Base-by-base conservation (phyloP, 108 stramenopile species). In the Schizochytrium sp. region DNA sequence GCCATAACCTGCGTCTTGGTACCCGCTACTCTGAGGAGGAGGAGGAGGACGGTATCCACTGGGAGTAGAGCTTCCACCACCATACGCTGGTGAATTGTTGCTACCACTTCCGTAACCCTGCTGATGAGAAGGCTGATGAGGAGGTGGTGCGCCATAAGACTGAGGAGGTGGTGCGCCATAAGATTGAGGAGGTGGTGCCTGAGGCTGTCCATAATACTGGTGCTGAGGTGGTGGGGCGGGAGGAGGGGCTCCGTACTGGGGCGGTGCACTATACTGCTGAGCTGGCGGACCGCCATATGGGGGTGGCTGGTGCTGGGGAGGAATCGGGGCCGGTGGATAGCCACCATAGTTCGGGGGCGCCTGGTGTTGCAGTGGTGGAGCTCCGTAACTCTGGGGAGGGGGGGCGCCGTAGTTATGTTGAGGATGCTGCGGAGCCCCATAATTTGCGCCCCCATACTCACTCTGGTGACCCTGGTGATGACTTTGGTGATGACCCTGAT, bases 321-420 rank as follows among this genome's bases (percentile, higher is more conserved):
- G 64, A 7, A 44, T 38, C 64, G 40, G 64, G 42, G 64, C 42
- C 5, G 64, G 64, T 2, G 64, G 64, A 44, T 69, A 69, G 64
- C 64, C 64, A 7, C 64, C 64, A 69, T 69, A 69, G 64, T 3
- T 69, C 28, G 64, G 64, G 44, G 64, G 64, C 64, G 64, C 42
- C 64, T 7, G 28, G 28, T 28, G 42, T 15, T 69, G 64, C 64
- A 44, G 64, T 8, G 64, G 64, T 7, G 64, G 64, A 15, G 64
- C 64, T 1, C 64, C 64, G 44, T 69, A 69, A 44, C 64, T 38
- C 28, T 69, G 64, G 28, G 64, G 64, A 38, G 64, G 64, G 2
- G 64, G 64, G 42, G 64, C 64, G 12, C 64, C 64, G 28, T 69
- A 69, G 64, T 44, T 44, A 15, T 8, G 5, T 10, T 69, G 64